phyloP scores from a whole-genome alignment of 768 basidiomycete species.

The Tylopilus intermedius region DNA sequence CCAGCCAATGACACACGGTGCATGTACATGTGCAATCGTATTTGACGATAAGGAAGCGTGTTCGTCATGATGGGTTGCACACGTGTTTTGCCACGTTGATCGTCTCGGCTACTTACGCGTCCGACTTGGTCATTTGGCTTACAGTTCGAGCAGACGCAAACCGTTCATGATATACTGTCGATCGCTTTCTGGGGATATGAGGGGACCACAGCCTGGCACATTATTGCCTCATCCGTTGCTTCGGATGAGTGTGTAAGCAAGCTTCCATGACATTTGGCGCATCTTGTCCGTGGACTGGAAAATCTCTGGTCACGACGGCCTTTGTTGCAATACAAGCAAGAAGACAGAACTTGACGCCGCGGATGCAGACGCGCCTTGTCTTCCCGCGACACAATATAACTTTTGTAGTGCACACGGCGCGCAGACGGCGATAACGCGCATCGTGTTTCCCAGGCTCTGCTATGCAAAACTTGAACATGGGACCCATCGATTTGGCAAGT shows the following conservation, averaged over 20 bases:
- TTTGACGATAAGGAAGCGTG: conserved; percentile 26
- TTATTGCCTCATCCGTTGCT: conserved; percentile 25
- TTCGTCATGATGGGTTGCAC: conserved; percentile 11
- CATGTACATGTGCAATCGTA: conserved; percentile 7
- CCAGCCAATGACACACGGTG: not conserved
- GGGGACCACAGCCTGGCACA: conserved; percentile 12
- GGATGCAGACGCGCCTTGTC: not conserved
- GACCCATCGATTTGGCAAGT: conserved; percentile 12
- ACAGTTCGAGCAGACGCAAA: conserved; percentile 5
- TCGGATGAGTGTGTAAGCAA: not conserved
- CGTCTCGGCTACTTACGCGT: not conserved
- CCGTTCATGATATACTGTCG: conserved; percentile 6
- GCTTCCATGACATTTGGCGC: conserved; percentile 26
- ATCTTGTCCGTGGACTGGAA: conserved; percentile 2
- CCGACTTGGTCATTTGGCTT: conserved; percentile 4
- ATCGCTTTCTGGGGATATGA: conserved; percentile 21
- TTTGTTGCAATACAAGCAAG: not conserved
- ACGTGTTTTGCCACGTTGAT: conserved; percentile 20
- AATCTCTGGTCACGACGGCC: conserved; percentile 16
- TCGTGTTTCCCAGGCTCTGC: conserved; percentile 4
- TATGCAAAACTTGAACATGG: not conserved
- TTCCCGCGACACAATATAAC: not conserved
- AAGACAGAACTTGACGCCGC: not conserved
- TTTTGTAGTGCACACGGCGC: not conserved
- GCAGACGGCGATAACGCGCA: conserved; percentile 19